Conservation (phyloP, 2,329 filamentous ascomycete genomes). For the Talaromyces verruculosus region DNA sequence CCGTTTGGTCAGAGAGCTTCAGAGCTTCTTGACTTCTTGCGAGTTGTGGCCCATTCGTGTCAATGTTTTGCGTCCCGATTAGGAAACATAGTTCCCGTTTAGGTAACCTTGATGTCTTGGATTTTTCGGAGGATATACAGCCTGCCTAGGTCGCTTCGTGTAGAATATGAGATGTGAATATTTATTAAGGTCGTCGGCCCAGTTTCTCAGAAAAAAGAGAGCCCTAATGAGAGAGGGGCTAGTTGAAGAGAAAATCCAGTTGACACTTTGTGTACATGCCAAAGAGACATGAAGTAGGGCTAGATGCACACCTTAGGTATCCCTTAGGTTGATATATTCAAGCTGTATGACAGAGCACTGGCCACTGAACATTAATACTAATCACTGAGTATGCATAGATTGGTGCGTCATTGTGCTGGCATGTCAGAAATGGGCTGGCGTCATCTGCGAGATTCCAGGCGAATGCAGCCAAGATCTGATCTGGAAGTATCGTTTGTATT, state of each 20-base stretch:
- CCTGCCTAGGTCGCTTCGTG: not conserved
- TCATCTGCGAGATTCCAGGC: slow-evolving; percentile 1
- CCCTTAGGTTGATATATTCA: not conserved
- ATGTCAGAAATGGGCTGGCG: not conserved
- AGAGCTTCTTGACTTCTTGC: not conserved
- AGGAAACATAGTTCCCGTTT: slow-evolving; percentile 9
- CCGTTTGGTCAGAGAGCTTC: not conserved
- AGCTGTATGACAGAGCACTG: too few species aligned
- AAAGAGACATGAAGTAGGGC: not conserved
- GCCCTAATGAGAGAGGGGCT: not conserved
- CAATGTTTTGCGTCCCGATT: not conserved
- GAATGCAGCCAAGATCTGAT: slow-evolving; percentile 1
- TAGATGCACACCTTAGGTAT: not conserved
- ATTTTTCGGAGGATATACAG: not conserved
- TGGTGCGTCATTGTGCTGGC: slow-evolving; percentile 1
- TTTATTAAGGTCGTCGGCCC: too few species aligned
- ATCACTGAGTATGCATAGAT: not conserved
- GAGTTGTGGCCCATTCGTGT: not conserved
- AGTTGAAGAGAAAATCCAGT: not conserved
- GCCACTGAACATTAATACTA: not conserved
- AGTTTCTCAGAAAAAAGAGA: not conserved
- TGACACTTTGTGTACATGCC: not conserved
- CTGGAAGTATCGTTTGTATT: not conserved
- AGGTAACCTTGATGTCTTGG: not conserved
- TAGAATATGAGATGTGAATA: too few species aligned